These are phyloP conservation scores for Musa troglodytarum DNA, from an alignment of 176 grass and related monocot genomes.

Conservation along the genomic window DNA sequence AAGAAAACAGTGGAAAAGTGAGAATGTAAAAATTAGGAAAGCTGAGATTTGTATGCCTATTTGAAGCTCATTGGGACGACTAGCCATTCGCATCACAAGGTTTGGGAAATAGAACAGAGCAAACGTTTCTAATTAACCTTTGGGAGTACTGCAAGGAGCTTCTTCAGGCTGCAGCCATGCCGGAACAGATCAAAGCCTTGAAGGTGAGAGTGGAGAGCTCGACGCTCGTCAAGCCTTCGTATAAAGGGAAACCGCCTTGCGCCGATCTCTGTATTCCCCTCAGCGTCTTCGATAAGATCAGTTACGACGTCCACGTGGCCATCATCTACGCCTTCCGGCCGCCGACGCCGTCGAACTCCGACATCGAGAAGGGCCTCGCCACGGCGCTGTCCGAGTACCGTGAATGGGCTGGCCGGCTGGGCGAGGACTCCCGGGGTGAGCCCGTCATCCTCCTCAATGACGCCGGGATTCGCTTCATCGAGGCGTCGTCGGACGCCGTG, in stretches of 20 bases:
- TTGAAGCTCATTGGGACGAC: too few species aligned
- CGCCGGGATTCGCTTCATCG: slow-evolving; percentile 31
- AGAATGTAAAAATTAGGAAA: too few species aligned
- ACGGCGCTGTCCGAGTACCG: slow-evolving; percentile 28
- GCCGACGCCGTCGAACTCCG: slow-evolving; percentile 31
- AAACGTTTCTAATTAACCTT: too few species aligned
- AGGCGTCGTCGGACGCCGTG: slow-evolving; percentile 26
- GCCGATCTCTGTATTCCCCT: slow-evolving; percentile 23
- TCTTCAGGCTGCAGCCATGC: neutral
- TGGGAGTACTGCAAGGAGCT: too few species aligned
- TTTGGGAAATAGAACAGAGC: too few species aligned
- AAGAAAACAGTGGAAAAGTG: too few species aligned
- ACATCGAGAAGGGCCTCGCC: slow-evolving; percentile 36
- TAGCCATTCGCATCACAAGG: too few species aligned
- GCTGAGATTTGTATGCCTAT: too few species aligned
- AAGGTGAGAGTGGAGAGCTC: slow-evolving; percentile 52
- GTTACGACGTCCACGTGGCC: slow-evolving; percentile 44
- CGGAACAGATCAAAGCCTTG: slow-evolving; percentile 21
- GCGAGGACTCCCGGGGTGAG: slow-evolving; percentile 1
- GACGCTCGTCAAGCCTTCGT: slow-evolving; percentile 34
- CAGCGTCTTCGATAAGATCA: slow-evolving; percentile 48
- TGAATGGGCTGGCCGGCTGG: slow-evolving; percentile 36
- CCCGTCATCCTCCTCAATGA: slow-evolving; percentile 34
- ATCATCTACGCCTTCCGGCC: slow-evolving; percentile 51
- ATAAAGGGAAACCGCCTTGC: slow-evolving; percentile 18